These are phyloP conservation scores for Diplodia corticola DNA, from an alignment of 2,329 filamentous ascomycete genomes.

Conservation along the genomic window DNA sequence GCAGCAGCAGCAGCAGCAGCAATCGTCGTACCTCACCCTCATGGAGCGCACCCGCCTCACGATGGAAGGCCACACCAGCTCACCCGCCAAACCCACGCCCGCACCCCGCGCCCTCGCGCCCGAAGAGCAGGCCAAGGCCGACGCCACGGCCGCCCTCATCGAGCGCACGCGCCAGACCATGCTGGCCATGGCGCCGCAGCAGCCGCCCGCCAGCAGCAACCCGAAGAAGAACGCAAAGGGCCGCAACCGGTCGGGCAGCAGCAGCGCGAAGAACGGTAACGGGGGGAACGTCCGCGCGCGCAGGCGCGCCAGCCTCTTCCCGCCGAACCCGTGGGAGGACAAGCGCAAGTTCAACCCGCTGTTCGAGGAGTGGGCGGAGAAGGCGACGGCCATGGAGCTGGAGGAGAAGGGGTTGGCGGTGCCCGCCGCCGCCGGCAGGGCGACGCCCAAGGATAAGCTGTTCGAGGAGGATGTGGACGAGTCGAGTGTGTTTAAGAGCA, in stretches of 20 bases:
- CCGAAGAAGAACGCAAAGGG: slow-evolving; percentile 18
- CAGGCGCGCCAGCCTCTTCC: slow-evolving; percentile 37
- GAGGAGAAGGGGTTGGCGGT: neutral
- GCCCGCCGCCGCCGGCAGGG: neutral
- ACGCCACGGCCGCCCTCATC: slow-evolving; percentile 50
- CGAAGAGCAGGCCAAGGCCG: slow-evolving; percentile 31
- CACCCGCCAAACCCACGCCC: slow-evolving; percentile 23
- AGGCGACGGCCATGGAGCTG: neutral
- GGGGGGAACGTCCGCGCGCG: slow-evolving; percentile 30
- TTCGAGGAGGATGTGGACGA: slow-evolving; percentile 35
- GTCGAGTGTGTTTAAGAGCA: slow-evolving; percentile 78
- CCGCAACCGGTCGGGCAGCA: neutral
- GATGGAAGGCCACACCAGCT: slow-evolving; percentile 39
- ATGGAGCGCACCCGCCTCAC: slow-evolving; percentile 50
- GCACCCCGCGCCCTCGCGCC: slow-evolving; percentile 26
- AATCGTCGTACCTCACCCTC: slow-evolving; percentile 41
- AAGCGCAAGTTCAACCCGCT: slow-evolving; percentile 42
- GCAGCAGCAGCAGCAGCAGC: slow-evolving; percentile 28
- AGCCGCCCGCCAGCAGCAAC: slow-evolving; percentile 17
- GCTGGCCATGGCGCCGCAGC: slow-evolving; percentile 55
- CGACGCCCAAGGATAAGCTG: slow-evolving; percentile 16
- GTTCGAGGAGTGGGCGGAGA: slow-evolving; percentile 26
- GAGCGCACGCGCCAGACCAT: slow-evolving; percentile 84
- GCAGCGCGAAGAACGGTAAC: slow-evolving; percentile 25
- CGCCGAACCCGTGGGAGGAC: slow-evolving; percentile 55